Base-by-base conservation (phyloP, 371 early-diverging fungal species). In the Coemansia sp. region DNA sequence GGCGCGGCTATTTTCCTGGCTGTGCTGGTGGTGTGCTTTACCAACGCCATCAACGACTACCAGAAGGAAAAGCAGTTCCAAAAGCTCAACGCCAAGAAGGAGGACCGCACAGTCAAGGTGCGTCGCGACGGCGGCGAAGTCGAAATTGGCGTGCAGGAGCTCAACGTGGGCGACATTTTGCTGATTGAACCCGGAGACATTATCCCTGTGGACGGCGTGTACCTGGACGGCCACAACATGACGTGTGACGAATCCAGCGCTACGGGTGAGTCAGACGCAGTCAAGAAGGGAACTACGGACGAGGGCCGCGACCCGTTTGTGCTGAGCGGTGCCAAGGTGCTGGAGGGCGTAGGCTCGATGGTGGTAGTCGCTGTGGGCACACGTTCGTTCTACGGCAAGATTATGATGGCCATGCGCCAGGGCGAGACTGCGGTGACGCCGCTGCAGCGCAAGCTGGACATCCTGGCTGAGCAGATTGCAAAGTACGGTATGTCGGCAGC, bases 21-120 rank as follows among this genome's bases (percentile, higher is more conserved):
- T 22, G 95, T 98, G 24, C 81, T 93, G 4, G 90, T 94, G 24
- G 96, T 98, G 10, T 86, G 97, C 48, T 82, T 92, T 14, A 94
- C 97, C 58, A 94, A 94, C 59, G 92, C 95, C 34, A 89, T 94
- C 73, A 99, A 97, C 72, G 97, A 99, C 80, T 97, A 92, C 82
- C 89, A 92, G 79, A 95, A 97, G 81, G 97, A 97, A 80, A 83
- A 82, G 57, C 95, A 96, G 82, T 97, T 98, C 84, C 91, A 92
- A 66, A 89, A 89, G 71, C 87, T 98, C 51, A 92, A 90, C 71
- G 90, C 92, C 62, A 94, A 93, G 78, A 93, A 92, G 79, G 93
- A 93, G 62, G 94, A 95, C 77, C 88, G 94, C 55, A 78, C 74
- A 1, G 92, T 95, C 68, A 93, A 92, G 78, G 87, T 87, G 22